Evolutionary conservation across 805 yeast genomes (phyloP).

Genomic region (Candida taoyuanica): DNA sequence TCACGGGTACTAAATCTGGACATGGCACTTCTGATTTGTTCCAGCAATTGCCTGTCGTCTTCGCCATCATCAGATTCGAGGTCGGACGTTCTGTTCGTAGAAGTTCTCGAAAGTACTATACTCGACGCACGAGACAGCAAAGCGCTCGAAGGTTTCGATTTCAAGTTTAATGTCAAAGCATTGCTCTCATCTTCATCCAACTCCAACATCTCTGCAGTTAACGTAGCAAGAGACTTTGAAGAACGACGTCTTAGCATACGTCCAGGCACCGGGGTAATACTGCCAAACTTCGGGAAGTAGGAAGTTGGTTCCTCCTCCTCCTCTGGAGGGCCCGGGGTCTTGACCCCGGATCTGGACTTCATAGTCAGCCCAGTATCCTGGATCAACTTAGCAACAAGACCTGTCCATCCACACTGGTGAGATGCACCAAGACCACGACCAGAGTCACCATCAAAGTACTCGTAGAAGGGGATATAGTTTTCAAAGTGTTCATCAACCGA

Average conservation of each 20-base stretch:
- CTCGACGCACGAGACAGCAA: conserved; percentile 20
- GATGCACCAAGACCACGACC: conserved; percentile 93
- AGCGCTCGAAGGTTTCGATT: conserved; percentile 19
- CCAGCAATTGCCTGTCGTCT: conserved; percentile 31
- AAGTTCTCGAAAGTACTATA: conserved; percentile 13
- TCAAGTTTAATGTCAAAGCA: conserved; percentile 23
- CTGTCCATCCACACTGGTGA: conserved; percentile 97
- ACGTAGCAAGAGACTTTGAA: conserved; percentile 65
- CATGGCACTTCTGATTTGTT: conserved; percentile 41
- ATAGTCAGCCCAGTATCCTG: conserved; percentile 78
- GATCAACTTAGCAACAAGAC: conserved; percentile 85
- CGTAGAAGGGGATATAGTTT: conserved; percentile 75
- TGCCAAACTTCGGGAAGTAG: conserved; percentile 22
- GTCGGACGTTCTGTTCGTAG: conserved; percentile 11
- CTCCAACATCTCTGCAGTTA: conserved; percentile 64
- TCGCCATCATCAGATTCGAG: conserved; percentile 17
- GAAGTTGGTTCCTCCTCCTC: conserved; percentile 10
- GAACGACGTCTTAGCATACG: conserved; percentile 61
- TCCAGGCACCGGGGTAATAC: conserved; percentile 43
- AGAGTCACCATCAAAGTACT: conserved; percentile 90
- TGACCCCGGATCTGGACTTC: conserved; percentile 30
- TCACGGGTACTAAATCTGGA: conserved; percentile 24
- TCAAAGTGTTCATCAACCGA: conserved; percentile 65
- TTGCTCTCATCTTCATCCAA: conserved; percentile 56
- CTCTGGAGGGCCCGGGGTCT: conserved; percentile 13